phyloP scores from a whole-genome alignment of 345 rosid species.

The Aquilaria sinensis region DNA sequence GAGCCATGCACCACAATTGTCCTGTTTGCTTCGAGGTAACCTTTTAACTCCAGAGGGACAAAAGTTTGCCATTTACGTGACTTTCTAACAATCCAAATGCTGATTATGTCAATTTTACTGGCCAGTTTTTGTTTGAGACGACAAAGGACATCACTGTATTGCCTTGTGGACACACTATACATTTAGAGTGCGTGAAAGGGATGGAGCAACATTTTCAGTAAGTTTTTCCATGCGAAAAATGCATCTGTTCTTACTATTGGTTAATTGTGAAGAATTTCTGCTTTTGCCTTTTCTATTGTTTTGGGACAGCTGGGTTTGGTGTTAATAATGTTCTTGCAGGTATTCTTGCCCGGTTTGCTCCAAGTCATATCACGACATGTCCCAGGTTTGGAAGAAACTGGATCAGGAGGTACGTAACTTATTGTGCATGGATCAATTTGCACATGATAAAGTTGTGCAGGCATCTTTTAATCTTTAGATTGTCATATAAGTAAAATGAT shows the following conservation, averaged over 20 bases:
- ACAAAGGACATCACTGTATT: slow-evolving; percentile 51
- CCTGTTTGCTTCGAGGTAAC: slow-evolving; percentile 64
- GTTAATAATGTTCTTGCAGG: slow-evolving; percentile 24
- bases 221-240: slow-evolving; percentile 10
- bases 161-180: slow-evolving; percentile 77
- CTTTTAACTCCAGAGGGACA: neutral
- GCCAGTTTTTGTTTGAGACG: slow-evolving; percentile 73
- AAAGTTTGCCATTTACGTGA: too few relatives aligned
- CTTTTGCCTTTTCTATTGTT: slow-evolving; percentile 1
- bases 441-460: neutral
- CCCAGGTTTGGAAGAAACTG: slow-evolving; percentile 37
- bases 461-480: neutral
- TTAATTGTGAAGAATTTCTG: slow-evolving; percentile 1
- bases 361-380: slow-evolving; percentile 47
- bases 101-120: slow-evolving; percentile 1
- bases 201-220: slow-evolving; percentile 61
- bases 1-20: slow-evolving; percentile 69
- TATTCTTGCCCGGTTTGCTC: slow-evolving; percentile 63
- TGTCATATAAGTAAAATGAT: neutral
- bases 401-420: slow-evolving; percentile 35
- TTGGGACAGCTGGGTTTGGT: slow-evolving; percentile 4
- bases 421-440: too few relatives aligned
- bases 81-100: neutral
- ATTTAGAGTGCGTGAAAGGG: slow-evolving; percentile 61
- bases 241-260: neutral